Evolutionary conservation across 106 monocot genomes (phyloP).

Genomic region (Acanthochlamys bracteata): DNA sequence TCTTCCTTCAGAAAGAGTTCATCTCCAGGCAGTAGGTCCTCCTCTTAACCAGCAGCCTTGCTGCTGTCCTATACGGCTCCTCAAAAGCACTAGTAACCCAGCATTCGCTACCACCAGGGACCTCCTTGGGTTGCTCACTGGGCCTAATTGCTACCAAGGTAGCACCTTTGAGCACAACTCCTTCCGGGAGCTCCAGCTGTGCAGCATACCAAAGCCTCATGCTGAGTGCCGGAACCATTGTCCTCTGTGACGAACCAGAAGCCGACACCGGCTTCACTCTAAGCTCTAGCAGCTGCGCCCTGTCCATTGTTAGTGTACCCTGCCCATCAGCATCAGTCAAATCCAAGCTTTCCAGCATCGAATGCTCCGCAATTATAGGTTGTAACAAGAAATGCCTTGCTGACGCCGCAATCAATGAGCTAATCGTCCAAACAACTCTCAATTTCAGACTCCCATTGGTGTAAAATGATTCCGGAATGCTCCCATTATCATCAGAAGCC

Average conservation of each 20-base stretch:
- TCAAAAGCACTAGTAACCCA: slow-evolving; percentile 73
- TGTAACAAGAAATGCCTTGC: slow-evolving; percentile 72
- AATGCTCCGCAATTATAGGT: slow-evolving; percentile 46
- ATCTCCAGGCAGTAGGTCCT: slow-evolving; percentile 72
- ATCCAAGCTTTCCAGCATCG: slow-evolving; percentile 52
- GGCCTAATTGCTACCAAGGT: slow-evolving; percentile 80
- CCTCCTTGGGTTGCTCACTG: slow-evolving; percentile 11
- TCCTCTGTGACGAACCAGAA: slow-evolving; percentile 55
- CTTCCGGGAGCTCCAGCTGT: slow-evolving; percentile 61
- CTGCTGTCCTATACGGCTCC: slow-evolving; percentile 70
- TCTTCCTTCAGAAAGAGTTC: slow-evolving; percentile 74
- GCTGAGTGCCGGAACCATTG: slow-evolving; percentile 70
- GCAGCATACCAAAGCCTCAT: slow-evolving; percentile 80
- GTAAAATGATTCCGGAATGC: slow-evolving; percentile 62
- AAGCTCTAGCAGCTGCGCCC: slow-evolving; percentile 56
- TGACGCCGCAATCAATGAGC: slow-evolving; percentile 83
- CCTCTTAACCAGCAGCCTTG: slow-evolving; percentile 50
- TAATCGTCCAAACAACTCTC: slow-evolving; percentile 87
- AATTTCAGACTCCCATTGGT: slow-evolving; percentile 58
- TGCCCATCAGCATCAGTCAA: slow-evolving; percentile 72
- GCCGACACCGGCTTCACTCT: slow-evolving; percentile 46
- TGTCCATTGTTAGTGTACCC: slow-evolving; percentile 60
- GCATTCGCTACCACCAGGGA: slow-evolving; percentile 3
- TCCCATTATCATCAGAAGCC: slow-evolving; percentile 28
- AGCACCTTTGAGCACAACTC: slow-evolving; percentile 57